Conservation (phyloP, 768 basidiomycete genomes). For the Auricularia sp. region DNA sequence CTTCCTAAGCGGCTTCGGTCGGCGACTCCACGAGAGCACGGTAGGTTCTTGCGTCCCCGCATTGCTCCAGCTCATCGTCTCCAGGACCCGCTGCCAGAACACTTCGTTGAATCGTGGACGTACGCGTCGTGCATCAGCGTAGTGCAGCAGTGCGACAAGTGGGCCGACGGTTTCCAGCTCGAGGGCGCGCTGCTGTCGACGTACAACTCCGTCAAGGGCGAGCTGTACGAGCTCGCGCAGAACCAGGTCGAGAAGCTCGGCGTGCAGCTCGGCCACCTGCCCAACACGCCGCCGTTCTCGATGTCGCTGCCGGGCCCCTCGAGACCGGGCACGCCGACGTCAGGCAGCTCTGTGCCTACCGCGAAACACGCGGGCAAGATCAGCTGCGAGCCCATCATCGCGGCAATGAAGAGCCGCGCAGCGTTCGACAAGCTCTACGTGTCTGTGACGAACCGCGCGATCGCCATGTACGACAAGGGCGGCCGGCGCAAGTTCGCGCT, state of each 20-base stretch:
- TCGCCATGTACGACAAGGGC: constrained; percentile 76
- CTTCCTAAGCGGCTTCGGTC: constrained; percentile 71
- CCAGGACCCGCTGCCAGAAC: constrained; percentile 44
- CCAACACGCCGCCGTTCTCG: constrained; percentile 62
- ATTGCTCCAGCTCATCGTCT: constrained; percentile 8
- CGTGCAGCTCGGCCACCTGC: constrained; percentile 60
- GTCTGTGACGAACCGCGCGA: constrained; percentile 64
- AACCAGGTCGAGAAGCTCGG: constrained; percentile 88
- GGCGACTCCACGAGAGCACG: constrained; percentile 58
- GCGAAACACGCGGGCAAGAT: constrained; percentile 26
- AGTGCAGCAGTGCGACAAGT: constrained; percentile 67
- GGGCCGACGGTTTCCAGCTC: constrained; percentile 44
- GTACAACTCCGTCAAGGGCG: constrained; percentile 75
- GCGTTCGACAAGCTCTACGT: constrained; percentile 74
- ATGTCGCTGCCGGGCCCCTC: constrained; percentile 24
- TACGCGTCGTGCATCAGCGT: constrained; percentile 83
- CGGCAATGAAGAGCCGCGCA: constrained; percentile 44
- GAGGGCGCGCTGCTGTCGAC: constrained; percentile 38
- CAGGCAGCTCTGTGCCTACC: neutral
- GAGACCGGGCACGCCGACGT: constrained; percentile 9
- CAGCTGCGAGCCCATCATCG: constrained; percentile 50
- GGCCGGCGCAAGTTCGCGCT: constrained; percentile 79
- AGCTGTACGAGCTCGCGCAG: constrained; percentile 79
- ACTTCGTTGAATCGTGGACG: constrained; percentile 89
- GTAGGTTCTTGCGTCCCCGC: neutral